These are phyloP conservation scores for Sugiyamaella boreocaroliniensis DNA, from an alignment of 805 yeast genomes.

Conservation along the genomic window DNA sequence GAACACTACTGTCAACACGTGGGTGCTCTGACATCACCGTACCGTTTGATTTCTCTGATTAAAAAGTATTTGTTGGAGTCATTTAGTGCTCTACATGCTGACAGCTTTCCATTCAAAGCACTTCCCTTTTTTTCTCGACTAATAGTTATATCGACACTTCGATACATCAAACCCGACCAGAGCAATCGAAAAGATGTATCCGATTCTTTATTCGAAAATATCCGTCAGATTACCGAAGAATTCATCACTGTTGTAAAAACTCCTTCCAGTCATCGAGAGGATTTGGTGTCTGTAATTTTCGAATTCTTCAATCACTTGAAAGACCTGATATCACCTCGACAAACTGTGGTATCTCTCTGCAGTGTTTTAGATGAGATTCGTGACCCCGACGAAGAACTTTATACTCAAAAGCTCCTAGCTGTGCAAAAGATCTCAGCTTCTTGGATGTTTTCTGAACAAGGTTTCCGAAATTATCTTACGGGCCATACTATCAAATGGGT, in stretches of 20 bases:
- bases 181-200: background rate
- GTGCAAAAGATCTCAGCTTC: constrained; percentile 37
- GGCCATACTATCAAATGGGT: constrained; percentile 8
- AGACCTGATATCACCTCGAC: background rate
- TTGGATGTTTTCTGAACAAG: constrained; percentile 21
- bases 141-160: background rate
- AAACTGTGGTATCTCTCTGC: background rate
- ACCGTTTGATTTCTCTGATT: background rate
- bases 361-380: background rate
- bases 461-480: constrained; percentile 19
- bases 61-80: background rate
- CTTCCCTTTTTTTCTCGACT: background rate
- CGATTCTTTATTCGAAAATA: background rate
- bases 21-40: background rate
- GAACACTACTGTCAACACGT: background rate
- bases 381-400: background rate
- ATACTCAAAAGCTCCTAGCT: constrained; percentile 46
- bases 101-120: background rate
- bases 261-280: background rate
- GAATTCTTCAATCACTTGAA: background rate
- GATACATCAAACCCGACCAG: background rate
- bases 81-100: background rate
- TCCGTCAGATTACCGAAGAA: background rate
- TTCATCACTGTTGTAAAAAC: background rate
- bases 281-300: background rate